Base-by-base conservation (phyloP, 306 rosid genomes). In the Crotalaria pallida region DNA sequence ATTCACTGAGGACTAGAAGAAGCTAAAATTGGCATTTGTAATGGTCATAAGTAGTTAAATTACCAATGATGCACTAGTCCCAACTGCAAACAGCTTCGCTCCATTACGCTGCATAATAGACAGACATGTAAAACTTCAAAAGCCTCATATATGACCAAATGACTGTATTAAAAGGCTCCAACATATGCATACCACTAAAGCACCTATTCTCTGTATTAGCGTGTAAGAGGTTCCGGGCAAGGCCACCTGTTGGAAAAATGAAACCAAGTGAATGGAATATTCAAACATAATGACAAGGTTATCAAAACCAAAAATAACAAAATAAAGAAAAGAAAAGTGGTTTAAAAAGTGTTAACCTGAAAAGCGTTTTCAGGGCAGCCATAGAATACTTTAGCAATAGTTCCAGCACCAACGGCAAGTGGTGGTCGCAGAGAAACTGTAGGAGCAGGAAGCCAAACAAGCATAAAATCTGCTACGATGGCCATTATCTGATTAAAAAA, bases 331-430 rank as follows among this genome's bases (percentile, higher is more conserved):
- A 51, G 36, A 10, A 36, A 21, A 61, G 27, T 72, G 63, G 49
- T 57, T n/a, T 6, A 13, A 15, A 58, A 19, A 69, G 19, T 52
- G 52, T 34, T 45, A 71, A 91, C 99, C 96, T 94, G 99, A 67
- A 94, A 94, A 74, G 99, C 97, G 79, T 94, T 94, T 69, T 91
- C 99, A 11, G 99, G 97, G 71, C 99, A 94, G 66, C 88, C 91
- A 41, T 85, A 83, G 86, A 94, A 94, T 82, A 91, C 81, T 71
- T 87, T 94, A 23, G 96, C 80, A 65, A 94, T 56, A 16, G 73
- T 18, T 58, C 99, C 97, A 6, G 97, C 97, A 56, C 84, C 83
- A 67, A 83, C 74, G 12, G 92, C 88, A 55, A 76, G 92, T 7
- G 99, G 87, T 7, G 89, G 79, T 59, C 86, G 84, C 55, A 94